phyloP scores from a whole-genome alignment of 176 grass and related monocot species.

The Carex pumila region DNA sequence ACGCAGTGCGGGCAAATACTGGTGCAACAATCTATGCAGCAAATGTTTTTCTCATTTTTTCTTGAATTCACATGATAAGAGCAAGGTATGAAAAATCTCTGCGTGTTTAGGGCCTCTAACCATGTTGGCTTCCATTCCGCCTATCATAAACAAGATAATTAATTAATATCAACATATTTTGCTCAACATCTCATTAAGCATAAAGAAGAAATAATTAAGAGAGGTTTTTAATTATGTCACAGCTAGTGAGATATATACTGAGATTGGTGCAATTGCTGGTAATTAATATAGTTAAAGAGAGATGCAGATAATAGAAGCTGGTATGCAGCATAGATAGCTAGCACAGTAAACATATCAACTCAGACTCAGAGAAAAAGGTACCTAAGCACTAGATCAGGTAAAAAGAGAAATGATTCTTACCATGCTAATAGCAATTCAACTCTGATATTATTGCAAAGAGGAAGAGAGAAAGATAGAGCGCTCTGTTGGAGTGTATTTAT shows the following conservation, averaged over 20 bases:
- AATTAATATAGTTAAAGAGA: not conserved
- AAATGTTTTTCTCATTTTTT: constrained; percentile 99
- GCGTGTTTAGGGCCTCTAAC: constrained; percentile 73
- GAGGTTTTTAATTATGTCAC: not conserved
- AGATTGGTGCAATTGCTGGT: not conserved
- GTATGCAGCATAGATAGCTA: not conserved
- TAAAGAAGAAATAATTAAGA: not conserved
- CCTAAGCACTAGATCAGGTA: not conserved
- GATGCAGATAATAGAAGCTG: not conserved
- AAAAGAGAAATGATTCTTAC: constrained; percentile 24
- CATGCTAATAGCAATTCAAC: constrained; percentile 52
- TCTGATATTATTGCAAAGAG: constrained; percentile 16
- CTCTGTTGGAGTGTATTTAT: constrained; percentile 43
- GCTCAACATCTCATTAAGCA: not conserved
- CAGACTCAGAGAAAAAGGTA: not conserved
- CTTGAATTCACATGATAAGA: constrained; percentile 68
- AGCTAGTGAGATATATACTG: not conserved
- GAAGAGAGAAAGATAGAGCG: constrained; percentile 22
- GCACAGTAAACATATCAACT: not conserved
- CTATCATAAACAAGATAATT: constrained; percentile 32
- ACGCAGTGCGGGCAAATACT: constrained; percentile 95
- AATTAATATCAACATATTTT: not conserved
- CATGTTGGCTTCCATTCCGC: constrained; percentile 83
- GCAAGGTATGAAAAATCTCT: constrained; percentile 75
- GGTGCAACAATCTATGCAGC: constrained; percentile 88